phyloP scores from a whole-genome alignment of 805 yeast species.

The Candida coleopterorum region DNA sequence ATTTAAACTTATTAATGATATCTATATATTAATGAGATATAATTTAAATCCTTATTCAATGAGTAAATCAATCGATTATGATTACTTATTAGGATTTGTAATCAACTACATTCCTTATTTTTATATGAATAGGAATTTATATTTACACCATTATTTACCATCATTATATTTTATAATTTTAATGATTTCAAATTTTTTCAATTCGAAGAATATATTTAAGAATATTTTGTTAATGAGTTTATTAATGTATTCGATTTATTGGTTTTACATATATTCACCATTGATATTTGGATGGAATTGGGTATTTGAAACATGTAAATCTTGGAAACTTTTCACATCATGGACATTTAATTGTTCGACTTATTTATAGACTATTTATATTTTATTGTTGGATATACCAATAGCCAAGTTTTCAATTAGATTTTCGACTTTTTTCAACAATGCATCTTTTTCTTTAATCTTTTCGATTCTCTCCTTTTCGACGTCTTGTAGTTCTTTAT shows the following conservation, averaged over 20 bases:
- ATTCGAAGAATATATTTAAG: conserved; percentile 27
- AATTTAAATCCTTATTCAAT: conserved; percentile 16
- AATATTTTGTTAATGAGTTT: conserved; percentile 17
- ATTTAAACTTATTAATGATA: conserved; percentile 15
- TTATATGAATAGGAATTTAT: conserved; percentile 32
- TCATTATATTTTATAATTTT: conserved; percentile 47
- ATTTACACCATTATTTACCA: conserved; percentile 46
- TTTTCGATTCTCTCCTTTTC: conserved; percentile 57
- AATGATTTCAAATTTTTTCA: conserved; percentile 40
- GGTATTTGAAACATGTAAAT: conserved; percentile 37
- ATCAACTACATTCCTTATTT: conserved; percentile 57
- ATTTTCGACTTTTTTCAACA: conserved; percentile 58
- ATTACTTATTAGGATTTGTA: conserved; percentile 44
- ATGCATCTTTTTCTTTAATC: conserved; percentile 57
- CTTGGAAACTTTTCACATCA: conserved; percentile 26
- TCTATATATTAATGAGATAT: neutral
- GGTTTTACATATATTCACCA: conserved; percentile 32
- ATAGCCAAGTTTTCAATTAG: conserved; percentile 57
- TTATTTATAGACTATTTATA: conserved; percentile 12
- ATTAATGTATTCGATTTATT: conserved; percentile 15
- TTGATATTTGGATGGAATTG: conserved; percentile 45
- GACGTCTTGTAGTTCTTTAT: conserved; percentile 53
- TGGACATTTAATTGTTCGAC: conserved; percentile 44
- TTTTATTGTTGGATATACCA: conserved; percentile 45
- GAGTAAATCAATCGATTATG: conserved; percentile 17